Conservation (phyloP, 2,329 filamentous ascomycete genomes). For the Fusarium algeriense region DNA sequence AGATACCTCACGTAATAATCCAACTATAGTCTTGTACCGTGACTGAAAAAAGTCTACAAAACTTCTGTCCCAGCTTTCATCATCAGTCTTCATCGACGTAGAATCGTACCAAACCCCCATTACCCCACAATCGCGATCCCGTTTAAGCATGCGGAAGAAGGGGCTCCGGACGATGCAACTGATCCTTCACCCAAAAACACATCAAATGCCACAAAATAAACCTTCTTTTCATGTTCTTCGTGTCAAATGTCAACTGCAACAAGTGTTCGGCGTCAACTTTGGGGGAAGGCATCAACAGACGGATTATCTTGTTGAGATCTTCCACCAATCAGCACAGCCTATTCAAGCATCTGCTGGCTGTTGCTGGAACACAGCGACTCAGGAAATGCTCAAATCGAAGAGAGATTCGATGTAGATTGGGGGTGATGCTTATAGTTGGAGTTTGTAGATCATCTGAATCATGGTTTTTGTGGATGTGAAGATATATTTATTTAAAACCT, state of each 20-base stretch:
- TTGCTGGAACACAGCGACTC: not conserved
- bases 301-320: not conserved
- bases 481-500: conserved; percentile 1
- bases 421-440: not conserved
- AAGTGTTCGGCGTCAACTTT: not conserved
- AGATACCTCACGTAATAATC: too few relatives aligned
- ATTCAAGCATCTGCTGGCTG: accelerated
- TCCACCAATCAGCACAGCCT: conserved; percentile 2
- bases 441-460: accelerated
- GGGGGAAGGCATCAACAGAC: not conserved
- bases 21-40: too few relatives aligned
- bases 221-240: not conserved
- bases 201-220: not conserved
- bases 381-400: accelerated
- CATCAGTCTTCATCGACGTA: too few relatives aligned
- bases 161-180: not conserved
- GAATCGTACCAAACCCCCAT: not conserved
- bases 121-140: not conserved
- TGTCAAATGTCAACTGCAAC: not conserved
- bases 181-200: not conserved
- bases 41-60: too few relatives aligned
- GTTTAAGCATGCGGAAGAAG: not conserved
- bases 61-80: not conserved
- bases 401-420: not conserved
- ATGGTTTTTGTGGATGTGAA: accelerated